Percentiles rank a stretch among this genome's conserved stretches.
Conservation (phyloP, 1,284 basidiomycete genomes). For the Marasmius sp. region DNA sequence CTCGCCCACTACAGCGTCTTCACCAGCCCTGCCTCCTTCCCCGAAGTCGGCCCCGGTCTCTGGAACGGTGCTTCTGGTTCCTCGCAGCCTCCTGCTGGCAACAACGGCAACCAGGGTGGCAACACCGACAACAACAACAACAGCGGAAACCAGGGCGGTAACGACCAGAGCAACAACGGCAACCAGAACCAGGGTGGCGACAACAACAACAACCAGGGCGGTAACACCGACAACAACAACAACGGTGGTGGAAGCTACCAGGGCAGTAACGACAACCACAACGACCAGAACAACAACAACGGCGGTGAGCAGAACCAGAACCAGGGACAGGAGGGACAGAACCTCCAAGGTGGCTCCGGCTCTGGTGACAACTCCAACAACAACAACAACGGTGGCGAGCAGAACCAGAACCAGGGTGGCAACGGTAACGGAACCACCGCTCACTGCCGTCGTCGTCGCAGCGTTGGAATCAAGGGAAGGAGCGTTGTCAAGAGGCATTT, state of each 20-base stretch:
- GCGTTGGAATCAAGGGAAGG: background rate
- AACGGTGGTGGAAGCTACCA: background rate
- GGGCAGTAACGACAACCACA: background rate
- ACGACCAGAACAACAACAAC: background rate
- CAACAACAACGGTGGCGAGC: background rate
- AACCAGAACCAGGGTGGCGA: background rate
- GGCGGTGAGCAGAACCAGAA: background rate
- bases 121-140: background rate
- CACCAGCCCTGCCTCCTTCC: slow-evolving; percentile 2
- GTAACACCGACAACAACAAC: background rate
- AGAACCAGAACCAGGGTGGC: background rate
- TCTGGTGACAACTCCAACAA: background rate
- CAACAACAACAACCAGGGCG: background rate
- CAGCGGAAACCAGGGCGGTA: background rate
- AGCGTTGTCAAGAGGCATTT: too few species aligned
- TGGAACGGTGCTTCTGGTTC: slow-evolving; percentile 6
- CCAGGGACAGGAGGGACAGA: background rate
- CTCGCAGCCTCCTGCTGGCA: too few species aligned
- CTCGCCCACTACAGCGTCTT: slow-evolving; percentile 22
- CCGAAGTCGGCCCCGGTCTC: slow-evolving; percentile 18
- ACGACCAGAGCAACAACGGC: background rate
- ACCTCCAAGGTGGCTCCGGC: background rate
- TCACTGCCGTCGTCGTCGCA: background rate
- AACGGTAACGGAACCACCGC: background rate
- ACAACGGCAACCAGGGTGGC: background rate